Base-by-base conservation (phyloP, 371 early-diverging fungal genomes). In the Basidiobolus meristosporus region DNA sequence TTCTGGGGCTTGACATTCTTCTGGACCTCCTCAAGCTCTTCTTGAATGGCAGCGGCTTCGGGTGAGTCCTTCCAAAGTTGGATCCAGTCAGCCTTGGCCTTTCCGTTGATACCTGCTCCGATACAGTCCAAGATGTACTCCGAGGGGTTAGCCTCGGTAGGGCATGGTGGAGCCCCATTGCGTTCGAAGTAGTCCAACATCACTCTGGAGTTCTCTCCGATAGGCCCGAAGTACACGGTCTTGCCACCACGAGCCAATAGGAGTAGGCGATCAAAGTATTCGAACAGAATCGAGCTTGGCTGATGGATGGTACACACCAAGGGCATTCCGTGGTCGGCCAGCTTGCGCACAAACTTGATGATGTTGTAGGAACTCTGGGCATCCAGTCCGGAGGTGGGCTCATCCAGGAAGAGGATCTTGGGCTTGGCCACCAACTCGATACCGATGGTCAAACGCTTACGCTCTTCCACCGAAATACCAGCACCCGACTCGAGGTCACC, bases 231-330 rank as follows among this genome's bases (percentile, higher is more conserved):
- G 57, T 84, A 88, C 28, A 76, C 81, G 10, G 70, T 70, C 31
- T 62, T 65, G 39, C 85, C 86, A 41, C 85, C 85, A 38, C 77
- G 72, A 10, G 77, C 82, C 30, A 85, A 59, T 7, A 88, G 61
- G 15, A 85, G 51, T 37, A 88, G 53, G 28, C 77, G 67, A 48
- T 88, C 85, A 54, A 85, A 88, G 46, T 74, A 65, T 49, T 74
- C 73, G 54, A 85, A 85, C 28, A 88, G 63, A 42, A 74, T 59
- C 18, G 81, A 70, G 2, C 77, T 74, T 26, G 89, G 89, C 51
- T 85, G 89, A 56, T 88, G 89, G 41, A 86, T 85, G 9, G 88
- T 81, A 60, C 81, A 81, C n/a, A 76, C 53, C 17, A 75, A 60
- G 7, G 73, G 66, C 55, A 68, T 68, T 18, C 77, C 75, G 18